Evolutionary conservation across 2,329 filamentous ascomycete genomes (phyloP), one percentile per base, ranked within the genome.

Genomic region (Microdochium paspali): DNA sequence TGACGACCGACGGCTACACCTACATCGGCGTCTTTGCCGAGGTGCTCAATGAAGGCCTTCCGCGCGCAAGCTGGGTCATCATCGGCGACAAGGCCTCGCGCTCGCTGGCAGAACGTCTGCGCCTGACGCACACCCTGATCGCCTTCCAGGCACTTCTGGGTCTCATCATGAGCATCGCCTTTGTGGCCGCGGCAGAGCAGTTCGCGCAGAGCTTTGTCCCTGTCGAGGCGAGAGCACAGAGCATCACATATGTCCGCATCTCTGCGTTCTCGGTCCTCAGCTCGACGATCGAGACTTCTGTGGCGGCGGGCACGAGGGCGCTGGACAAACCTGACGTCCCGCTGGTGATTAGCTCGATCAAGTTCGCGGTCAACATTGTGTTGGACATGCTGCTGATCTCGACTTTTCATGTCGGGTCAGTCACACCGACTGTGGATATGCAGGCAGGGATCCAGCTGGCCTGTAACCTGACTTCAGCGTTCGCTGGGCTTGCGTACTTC

Each of bases 41-140:
- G 58, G 82, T 86, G 0, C 62, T 89, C 15, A 88, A 88, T 53
- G 84, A 89, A 59, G 84, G 84, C 1, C 74, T 89, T 0, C 84
- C 84, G 0, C 72, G 83, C 21, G 79, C 82, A 0, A 73, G 82
- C 0, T 89, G 80, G 77, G 69, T 82, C 5, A 73, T 85, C 48
- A 86, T 88, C 48, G 83, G 81, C 7, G 81, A 88, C 61, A 73
- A 72, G 24, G 63, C 76, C 0, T 78, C 74, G 1, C 72, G 81
- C 1, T 66, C 67, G 0, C 59, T 74, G 0, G 49, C 63, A 0
- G 68, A 76, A 13, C 72, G 84, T 0, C 63, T 87, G 1, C 65
- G 70, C 3, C 70, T 87, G 1, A 72, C 82, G 0, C 73, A 85
- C 51, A 87, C 83, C 0, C 66, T 85, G 2, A 67, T 85, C 2